Percentiles rank a stretch among this genome's conserved stretches.
These are phyloP conservation scores for Spathaspora sp. DNA, from an alignment of 1,139 yeast species.

Conservation along the genomic window DNA sequence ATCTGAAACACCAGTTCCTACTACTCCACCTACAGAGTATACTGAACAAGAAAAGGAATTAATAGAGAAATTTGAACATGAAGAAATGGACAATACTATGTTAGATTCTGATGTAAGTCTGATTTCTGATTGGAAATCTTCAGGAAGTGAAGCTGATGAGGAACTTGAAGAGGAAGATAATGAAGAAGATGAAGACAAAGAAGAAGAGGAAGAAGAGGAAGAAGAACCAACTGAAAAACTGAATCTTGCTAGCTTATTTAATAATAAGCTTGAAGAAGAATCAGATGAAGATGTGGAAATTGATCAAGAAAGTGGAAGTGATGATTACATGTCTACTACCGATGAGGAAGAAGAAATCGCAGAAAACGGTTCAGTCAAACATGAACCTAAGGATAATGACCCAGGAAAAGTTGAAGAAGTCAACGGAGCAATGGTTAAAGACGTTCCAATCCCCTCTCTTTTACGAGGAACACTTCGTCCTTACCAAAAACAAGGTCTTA, in stretches of 20 bases:
- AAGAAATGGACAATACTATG: conserved; percentile 13
- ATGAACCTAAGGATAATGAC: conserved; percentile 27
- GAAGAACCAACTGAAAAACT: conserved; percentile 1
- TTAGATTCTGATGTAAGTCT: conserved; percentile 24
- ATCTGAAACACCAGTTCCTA: conserved; percentile 6
- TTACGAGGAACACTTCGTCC: conserved; percentile 83
- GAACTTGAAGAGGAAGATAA: conserved; percentile 4
- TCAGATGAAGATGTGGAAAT: conserved; percentile 15
- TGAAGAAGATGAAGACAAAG: conserved; percentile 4
- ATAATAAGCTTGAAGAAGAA: conserved; percentile 8
- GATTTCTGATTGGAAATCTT: conserved; percentile 10
- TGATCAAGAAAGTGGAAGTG: conserved; percentile 20
- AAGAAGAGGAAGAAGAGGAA: not conserved
- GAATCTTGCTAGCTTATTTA: conserved; percentile 12
- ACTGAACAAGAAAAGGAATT: conserved; percentile 35
- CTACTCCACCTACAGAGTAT: conserved; percentile 22
- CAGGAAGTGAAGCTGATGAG: conserved; percentile 14
- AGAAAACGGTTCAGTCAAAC: conserved; percentile 22
- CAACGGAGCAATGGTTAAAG: conserved; percentile 55
- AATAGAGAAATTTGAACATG: conserved; percentile 21
- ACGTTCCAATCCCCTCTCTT: conserved; percentile 67
- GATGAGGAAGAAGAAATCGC: conserved; percentile 24
- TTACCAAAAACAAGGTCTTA: conserved; percentile 93
- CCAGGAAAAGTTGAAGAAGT: conserved; percentile 17
- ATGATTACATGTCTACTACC: conserved; percentile 14